Conservation (phyloP, 352 stramenopile species). For the Blastocystis sp. region DNA sequence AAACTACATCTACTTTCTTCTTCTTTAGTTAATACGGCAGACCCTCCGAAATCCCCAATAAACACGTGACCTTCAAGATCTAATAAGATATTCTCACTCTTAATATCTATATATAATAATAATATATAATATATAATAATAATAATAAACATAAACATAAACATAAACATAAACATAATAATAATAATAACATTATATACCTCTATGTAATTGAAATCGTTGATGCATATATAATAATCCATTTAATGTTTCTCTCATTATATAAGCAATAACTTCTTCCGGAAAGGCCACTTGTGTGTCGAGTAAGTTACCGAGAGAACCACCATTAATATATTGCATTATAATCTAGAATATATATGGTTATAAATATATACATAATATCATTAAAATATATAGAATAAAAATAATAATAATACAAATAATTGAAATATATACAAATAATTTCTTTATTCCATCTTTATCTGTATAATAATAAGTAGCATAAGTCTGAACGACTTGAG, state of each 20-base stretch:
- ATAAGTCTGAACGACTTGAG: background rate
- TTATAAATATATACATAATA: too few relatives aligned
- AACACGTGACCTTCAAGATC: constrained; percentile 21
- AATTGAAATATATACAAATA: too few relatives aligned
- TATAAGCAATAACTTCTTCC: constrained; percentile 27
- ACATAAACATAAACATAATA: too few relatives aligned
- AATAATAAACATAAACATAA: too few relatives aligned
- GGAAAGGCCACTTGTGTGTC: constrained; percentile 29
- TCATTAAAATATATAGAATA: too few relatives aligned
- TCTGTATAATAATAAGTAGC: constrained; percentile 13
- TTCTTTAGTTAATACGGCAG: constrained; percentile 17
- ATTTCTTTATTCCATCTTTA: background rate
- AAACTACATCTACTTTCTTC: background rate
- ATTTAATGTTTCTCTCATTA: constrained; percentile 3
- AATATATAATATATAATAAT: too few relatives aligned
- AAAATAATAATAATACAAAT: too few relatives aligned
- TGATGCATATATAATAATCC: constrained; percentile 18
- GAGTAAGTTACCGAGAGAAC: constrained; percentile 11
- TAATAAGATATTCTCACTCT: constrained; percentile 22
- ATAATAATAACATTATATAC: too few relatives aligned
- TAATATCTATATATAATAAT: constrained; percentile 19
- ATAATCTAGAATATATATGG: constrained; percentile 6
- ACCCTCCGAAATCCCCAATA: constrained; percentile 16
- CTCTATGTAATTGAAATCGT: constrained; percentile 7
- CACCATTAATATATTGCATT: constrained; percentile 17